Base-by-base conservation (phyloP, 1,284 basidiomycete genomes). In the Thelephora terrestris region DNA sequence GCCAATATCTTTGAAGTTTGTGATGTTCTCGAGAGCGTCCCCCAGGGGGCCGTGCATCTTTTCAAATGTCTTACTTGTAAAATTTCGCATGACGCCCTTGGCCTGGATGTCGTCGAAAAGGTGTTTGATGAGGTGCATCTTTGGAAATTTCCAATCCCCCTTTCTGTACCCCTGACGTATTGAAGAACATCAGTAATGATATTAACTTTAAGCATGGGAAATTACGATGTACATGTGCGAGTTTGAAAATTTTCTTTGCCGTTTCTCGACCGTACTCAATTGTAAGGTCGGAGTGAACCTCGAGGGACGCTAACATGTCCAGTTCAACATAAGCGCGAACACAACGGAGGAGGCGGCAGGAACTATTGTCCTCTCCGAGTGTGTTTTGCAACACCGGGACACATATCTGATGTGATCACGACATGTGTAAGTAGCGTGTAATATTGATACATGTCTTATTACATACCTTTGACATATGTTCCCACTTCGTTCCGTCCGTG, bases 401-500 rank as follows among this genome's bases (percentile, higher is more conserved):
- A 27, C 27, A 27, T 27, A 27, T 27, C 27, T 27, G 27, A 27
- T 27, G 17, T 27, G 34, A 38, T 16, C 16, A 24, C 1, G 27
- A 45, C 10, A 10, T 5, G 5, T 27, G 10, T 27, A 5, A 10
- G 27, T 27, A 27, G 27, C 27, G 27, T 27, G 10, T 10, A 27
- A 27, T 10, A 27, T 10, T 10, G 10, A 27, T 5, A 10, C 10
- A 27, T 10, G 10, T 17, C 23, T 12, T 12, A 27, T 34, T 25
- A 40, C 40, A 45, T 50, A 69, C 68, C 60, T 69, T 71, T 0
- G 63, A 58, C 3, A 71, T 61, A 52, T 70, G 68, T 45, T 64
- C 59, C 49, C 59, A 57, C 47, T 73, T 71, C 1, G 51, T 50
- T 3, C 62, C 67, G 57, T 71, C 69, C 32, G 60, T 58, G 46